phyloP scores from a whole-genome alignment of 2,329 filamentous ascomycete genomes.

The Scedosporium aurantiacum region DNA sequence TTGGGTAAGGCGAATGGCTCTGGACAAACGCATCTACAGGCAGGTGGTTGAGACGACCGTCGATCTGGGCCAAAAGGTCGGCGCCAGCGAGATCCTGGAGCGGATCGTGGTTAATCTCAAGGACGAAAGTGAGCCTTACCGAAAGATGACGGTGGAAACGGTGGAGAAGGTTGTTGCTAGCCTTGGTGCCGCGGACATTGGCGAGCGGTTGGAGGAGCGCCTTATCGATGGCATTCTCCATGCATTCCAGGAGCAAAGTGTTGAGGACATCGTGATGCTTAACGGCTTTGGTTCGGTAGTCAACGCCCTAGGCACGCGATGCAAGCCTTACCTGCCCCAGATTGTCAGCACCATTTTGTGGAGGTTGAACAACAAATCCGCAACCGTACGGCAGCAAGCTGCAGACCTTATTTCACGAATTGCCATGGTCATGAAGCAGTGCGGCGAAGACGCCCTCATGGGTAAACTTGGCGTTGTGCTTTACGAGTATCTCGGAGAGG shows the following conservation, averaged over 20 bases:
- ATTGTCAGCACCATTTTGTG: conserved; percentile 95
- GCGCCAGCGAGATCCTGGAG: conserved; percentile 87
- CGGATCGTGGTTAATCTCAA: conserved; percentile 91
- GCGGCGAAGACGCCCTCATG: conserved; percentile 90
- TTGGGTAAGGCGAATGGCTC: conserved; percentile 92
- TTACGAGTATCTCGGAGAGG: conserved; percentile 96
- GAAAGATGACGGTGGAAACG: conserved; percentile 98
- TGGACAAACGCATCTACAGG: conserved; percentile 95
- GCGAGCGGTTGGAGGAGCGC: conserved; percentile 82
- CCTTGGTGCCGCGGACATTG: conserved; percentile 86
- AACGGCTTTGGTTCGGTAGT: conserved; percentile 98
- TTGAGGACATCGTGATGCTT: conserved; percentile 90
- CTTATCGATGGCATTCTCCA: conserved; percentile 92
- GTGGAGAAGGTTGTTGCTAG: conserved; percentile 93
- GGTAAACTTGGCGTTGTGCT: conserved; percentile 88
- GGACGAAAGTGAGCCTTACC: conserved; percentile 94
- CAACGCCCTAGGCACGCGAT: conserved; percentile 83
- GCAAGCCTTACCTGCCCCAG: conserved; percentile 93
- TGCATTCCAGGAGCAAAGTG: conserved; percentile 95
- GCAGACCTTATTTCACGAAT: conserved; percentile 95
- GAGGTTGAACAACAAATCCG: conserved; percentile 94
- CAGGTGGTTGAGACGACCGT: conserved; percentile 98
- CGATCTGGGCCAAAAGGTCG: conserved; percentile 95
- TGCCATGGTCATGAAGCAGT: conserved; percentile 98
- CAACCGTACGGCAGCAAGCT: conserved; percentile 91